phyloP scores from a whole-genome alignment of 2,329 filamentous ascomycete genomes.

The Stachybotrys elegans region DNA sequence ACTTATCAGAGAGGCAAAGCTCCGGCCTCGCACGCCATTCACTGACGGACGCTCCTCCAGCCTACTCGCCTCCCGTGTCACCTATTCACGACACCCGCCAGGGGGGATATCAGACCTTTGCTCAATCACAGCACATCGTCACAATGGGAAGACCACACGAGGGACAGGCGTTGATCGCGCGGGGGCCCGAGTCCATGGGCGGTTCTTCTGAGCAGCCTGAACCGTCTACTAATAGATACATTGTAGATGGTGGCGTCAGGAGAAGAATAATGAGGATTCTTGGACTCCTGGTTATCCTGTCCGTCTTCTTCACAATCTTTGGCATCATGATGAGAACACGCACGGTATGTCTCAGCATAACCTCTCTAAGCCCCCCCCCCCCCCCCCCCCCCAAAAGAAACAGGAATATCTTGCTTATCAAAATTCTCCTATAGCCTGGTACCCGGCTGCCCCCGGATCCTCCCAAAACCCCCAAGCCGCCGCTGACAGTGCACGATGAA shows the following conservation, averaged over 20 bases:
- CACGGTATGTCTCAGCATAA: too few species aligned
- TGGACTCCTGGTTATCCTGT: conserved; percentile 25
- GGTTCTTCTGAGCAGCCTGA: conserved; percentile 17
- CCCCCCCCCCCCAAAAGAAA: too few species aligned
- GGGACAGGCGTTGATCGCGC: conserved; percentile 34
- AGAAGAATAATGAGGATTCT: conserved; percentile 23
- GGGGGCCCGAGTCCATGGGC: conserved; percentile 43
- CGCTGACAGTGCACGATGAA: conserved; percentile 11
- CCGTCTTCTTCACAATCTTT: too few species aligned
- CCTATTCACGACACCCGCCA: too few species aligned
- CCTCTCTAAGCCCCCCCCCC: too few species aligned
- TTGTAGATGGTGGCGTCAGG: too few species aligned
- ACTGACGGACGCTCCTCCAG: conserved; percentile 45
- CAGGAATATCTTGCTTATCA: too few species aligned
- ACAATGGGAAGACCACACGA: conserved; percentile 40
- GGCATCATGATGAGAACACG: too few species aligned
- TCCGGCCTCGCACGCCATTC: too few species aligned
- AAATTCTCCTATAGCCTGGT: conserved; percentile 10
- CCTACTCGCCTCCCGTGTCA: conserved; percentile 38
- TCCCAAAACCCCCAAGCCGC: conserved; percentile 16
- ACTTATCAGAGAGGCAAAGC: too few species aligned
- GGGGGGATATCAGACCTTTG: conserved; percentile 40
- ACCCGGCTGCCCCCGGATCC: too few species aligned
- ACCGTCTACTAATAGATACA: too few species aligned
- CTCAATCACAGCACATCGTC: conserved; percentile 25